phyloP scores from a whole-genome alignment of 1,284 basidiomycete genomes.

The Boletellus deceptivus region DNA sequence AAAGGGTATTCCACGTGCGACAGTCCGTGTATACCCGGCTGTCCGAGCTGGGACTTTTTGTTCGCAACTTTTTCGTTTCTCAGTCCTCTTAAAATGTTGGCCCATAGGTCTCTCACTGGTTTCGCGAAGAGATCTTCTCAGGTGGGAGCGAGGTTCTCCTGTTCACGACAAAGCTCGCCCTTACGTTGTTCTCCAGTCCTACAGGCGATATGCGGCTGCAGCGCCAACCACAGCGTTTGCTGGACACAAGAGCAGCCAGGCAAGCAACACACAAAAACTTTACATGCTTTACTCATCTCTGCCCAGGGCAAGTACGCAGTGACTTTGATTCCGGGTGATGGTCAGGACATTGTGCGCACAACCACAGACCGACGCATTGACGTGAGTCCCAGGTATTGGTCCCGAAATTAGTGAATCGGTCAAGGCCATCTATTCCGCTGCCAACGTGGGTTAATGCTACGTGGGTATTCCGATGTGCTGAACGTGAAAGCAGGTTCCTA shows the following conservation, averaged over 20 bases:
- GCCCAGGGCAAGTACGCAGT: conserved; percentile 91
- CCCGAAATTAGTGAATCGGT: conserved; percentile 97
- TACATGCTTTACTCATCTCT: conserved; percentile 5
- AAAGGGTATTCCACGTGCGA: conserved; percentile 19
- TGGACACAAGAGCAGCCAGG: conserved; percentile 83
- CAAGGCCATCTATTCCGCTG: conserved; percentile 90
- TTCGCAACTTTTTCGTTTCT: conserved; percentile 5
- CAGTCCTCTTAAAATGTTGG: conserved; percentile 47
- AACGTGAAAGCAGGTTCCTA: conserved; percentile 68
- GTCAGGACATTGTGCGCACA: conserved; percentile 45
- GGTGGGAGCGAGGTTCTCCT: conserved; percentile 34
- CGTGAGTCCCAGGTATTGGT: conserved; percentile 76
- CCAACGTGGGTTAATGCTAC: conserved; percentile 54
- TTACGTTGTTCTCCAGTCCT: conserved; percentile 39
- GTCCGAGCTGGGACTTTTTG: conserved; percentile 6
- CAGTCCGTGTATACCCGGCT: conserved; percentile 25
- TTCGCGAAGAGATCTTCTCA: conserved; percentile 48
- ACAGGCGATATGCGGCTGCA: conserved; percentile 67
- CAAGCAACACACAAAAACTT: conserved; percentile 40
- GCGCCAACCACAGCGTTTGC: conserved; percentile 83
- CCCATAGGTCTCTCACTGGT: conserved; percentile 52
- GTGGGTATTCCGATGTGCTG: conserved; percentile 4
- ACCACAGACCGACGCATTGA: conserved; percentile 20
- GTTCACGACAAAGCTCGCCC: conserved; percentile 9
- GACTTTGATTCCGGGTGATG: conserved; percentile 90